Evolutionary conservation across 345 rosid genomes (phyloP), one percentile per base, ranked within the genome.

Genomic region (Boechera stricta): DNA sequence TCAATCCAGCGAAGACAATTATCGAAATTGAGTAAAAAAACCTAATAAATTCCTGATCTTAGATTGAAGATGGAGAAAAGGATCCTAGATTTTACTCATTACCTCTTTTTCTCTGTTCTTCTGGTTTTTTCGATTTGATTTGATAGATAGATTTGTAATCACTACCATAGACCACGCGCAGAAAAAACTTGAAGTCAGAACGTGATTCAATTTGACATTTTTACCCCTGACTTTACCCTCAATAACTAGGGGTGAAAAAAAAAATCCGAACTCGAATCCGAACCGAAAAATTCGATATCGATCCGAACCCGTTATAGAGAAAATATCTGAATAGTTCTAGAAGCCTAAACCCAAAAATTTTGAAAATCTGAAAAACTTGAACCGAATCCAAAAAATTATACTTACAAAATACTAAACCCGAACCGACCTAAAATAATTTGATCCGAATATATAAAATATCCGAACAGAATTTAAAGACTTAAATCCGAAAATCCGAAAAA

Each of bases 131-230:
- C 69, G 77, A 67, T 66, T 73, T 31, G 71, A 44, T 62, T 69
- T 69, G 57, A 67, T 6, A 5, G 78, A 76, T 15, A 66, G 75
- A 70, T 64, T 77, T 31, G 81, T 67, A 72, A 78, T 78, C 77
- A 78, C 1, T 65, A 72, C 56, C 71, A 26, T 57, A 57, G 32
- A 56, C 41, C 80, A 77, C 71, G 76, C 76, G 80, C 65, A 70
- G 54, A 56, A 69, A 62, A 61, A 69, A 52, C 41, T n/a, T 16
- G 16, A 44, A 68, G 69, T 44, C 57, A 62, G 75, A 61, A n/a
- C 10, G 24, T n/a, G 52, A 7, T 5, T 4, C 0, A 21, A 38
- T 47, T 21, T 77, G 24, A 48, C 77, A 1, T 57, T 2, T 47
- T 12, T 56, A 71, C 62, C 77, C 81, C 67, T 64, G 0, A 0